These are phyloP conservation scores for Sporobolomyces pararoseus DNA, from an alignment of 768 basidiomycete genomes.

Conservation along the genomic window DNA sequence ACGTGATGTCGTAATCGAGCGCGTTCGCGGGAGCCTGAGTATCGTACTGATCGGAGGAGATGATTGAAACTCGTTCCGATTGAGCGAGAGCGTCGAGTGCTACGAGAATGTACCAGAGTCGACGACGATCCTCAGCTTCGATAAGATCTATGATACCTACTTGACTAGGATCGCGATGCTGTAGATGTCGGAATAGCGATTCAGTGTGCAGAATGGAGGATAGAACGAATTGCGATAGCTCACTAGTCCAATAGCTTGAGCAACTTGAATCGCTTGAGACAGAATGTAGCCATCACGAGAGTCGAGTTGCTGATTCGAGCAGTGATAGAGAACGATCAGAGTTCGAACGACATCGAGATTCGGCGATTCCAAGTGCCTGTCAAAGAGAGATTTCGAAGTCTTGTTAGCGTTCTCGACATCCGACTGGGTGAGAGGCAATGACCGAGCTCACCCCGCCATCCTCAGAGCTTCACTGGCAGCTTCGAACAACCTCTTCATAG, in stretches of 20 bases:
- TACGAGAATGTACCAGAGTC: slow-evolving; percentile 33
- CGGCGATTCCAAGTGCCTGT: slow-evolving; percentile 21
- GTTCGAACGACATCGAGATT: slow-evolving; percentile 35
- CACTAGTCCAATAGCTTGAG: slow-evolving; percentile 24
- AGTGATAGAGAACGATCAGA: slow-evolving; percentile 30
- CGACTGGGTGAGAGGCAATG: not conserved
- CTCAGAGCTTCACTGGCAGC: slow-evolving; percentile 30
- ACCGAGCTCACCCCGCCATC: slow-evolving; percentile 26
- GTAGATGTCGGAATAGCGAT: too few species aligned
- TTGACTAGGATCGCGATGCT: slow-evolving; percentile 31
- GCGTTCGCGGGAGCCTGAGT: slow-evolving; percentile 28
- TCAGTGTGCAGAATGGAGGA: not conserved
- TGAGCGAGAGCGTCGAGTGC: slow-evolving; percentile 32
- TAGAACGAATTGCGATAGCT: not conserved
- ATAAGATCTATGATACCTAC: not conserved
- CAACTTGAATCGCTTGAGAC: slow-evolving; percentile 20
- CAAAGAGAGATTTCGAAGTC: not conserved
- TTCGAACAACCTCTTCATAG: slow-evolving; percentile 26
- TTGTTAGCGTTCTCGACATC: too few species aligned
- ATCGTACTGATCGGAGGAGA: slow-evolving; percentile 28
- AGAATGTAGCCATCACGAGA: not conserved
- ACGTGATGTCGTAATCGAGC: slow-evolving; percentile 31
- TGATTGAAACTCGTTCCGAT: slow-evolving; percentile 3
- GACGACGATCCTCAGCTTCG: slow-evolving; percentile 34
- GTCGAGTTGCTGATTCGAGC: slow-evolving; percentile 7